These are phyloP conservation scores for Strobilomyces confusus DNA, from an alignment of 768 basidiomycete genomes.

Conservation along the genomic window DNA sequence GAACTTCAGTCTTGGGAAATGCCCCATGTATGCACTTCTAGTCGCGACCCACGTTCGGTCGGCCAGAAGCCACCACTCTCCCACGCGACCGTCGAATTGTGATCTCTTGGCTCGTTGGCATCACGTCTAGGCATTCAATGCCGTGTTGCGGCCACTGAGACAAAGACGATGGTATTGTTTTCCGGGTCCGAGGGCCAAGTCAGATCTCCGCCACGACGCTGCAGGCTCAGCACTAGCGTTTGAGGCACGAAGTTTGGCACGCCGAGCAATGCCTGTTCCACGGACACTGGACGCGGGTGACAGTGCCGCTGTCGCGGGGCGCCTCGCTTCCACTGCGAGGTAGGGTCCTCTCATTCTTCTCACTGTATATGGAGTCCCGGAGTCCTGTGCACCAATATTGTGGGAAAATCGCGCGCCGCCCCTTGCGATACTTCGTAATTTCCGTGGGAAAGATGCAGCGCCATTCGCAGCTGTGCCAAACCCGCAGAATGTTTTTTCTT, in stretches of 20 bases:
- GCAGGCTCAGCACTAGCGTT: constrained; percentile 4
- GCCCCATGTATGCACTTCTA: neutral
- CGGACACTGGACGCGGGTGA: constrained; percentile 3
- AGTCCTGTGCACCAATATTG: neutral
- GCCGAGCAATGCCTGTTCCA: constrained; percentile 1
- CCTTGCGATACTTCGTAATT: constrained; percentile 19
- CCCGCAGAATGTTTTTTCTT: constrained; percentile 5
- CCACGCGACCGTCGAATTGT: constrained; percentile 5
- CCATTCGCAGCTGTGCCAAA: constrained; percentile 1
- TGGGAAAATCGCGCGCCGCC: constrained; percentile 10
- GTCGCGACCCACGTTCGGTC: too few relatives aligned
- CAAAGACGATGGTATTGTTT: neutral
- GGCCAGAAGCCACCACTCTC: too few relatives aligned
- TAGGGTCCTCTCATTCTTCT: constrained; percentile 6
- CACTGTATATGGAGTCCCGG: constrained; percentile 3
- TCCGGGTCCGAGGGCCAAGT: constrained; percentile 24
- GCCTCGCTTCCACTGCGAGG: constrained; percentile 22
- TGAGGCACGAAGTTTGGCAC: constrained; percentile 5
- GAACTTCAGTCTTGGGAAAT: neutral
- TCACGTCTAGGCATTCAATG: constrained; percentile 1
- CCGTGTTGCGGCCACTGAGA: constrained; percentile 3
- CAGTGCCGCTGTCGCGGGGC: constrained; percentile 7
- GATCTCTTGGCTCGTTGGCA: constrained; percentile 10
- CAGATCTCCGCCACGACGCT: constrained; percentile 12
- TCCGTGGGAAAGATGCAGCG: constrained; percentile 16